phyloP scores from a whole-genome alignment of 2,329 filamentous ascomycete species.

The Fusarium chuoi region DNA sequence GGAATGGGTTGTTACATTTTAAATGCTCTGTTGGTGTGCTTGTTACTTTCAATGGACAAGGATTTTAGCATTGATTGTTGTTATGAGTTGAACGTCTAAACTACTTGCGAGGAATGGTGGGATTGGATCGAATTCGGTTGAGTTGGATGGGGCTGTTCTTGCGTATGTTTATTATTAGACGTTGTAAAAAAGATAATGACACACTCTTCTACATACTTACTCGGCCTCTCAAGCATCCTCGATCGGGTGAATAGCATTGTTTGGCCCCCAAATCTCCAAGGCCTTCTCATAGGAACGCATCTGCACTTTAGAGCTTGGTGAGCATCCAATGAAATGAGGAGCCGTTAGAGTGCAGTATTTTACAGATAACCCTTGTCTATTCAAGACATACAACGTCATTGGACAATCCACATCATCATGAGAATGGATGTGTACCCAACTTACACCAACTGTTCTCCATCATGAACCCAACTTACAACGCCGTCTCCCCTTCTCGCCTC shows the following conservation, averaged over 20 bases:
- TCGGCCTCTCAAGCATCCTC: background rate
- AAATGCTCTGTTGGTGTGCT: constrained; percentile 13
- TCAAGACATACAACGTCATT: constrained; percentile 7
- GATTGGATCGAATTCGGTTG: constrained; percentile 18
- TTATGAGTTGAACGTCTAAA: constrained; percentile 18
- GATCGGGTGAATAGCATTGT: background rate
- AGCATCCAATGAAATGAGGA: constrained; percentile 19
- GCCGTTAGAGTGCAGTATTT: constrained; percentile 4
- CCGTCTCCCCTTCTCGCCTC: constrained; percentile 1
- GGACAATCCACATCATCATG: constrained; percentile 7
- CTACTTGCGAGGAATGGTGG: background rate
- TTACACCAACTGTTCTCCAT: constrained; percentile 13
- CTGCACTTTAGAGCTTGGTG: background rate
- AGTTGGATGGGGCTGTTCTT: constrained; percentile 18
- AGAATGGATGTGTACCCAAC: constrained; percentile 19
- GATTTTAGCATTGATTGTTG: constrained; percentile 18
- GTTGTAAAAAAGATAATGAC: constrained; percentile 33
- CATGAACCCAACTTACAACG: background rate
- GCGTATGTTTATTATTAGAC: constrained; percentile 23
- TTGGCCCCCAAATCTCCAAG: constrained; percentile 2
- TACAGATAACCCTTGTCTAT: constrained; percentile 16
- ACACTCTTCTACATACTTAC: constrained; percentile 1
- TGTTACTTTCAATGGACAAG: constrained; percentile 8
- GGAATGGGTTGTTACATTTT: constrained; percentile 10
- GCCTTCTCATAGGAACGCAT: constrained; percentile 8